Evolutionary conservation across 2,329 filamentous ascomycete species (phyloP).

Genomic region (Colletotrichum sp.): DNA sequence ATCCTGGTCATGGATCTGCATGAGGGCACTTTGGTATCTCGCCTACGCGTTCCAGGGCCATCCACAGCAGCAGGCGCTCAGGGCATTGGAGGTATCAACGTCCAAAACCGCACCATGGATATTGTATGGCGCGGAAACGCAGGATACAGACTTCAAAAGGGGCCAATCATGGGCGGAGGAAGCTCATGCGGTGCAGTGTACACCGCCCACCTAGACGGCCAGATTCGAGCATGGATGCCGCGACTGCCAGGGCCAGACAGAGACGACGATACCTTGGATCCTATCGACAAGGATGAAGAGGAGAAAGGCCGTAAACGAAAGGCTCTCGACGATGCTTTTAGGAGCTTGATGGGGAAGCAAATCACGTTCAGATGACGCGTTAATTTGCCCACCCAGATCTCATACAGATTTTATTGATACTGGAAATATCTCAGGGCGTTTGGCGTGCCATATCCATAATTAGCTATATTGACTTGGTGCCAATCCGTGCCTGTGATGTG

Average conservation of each 20-base stretch:
- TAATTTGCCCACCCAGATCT: background rate
- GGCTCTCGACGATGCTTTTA: conserved; percentile 80
- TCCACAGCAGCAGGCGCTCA: conserved; percentile 49
- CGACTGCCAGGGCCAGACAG: conserved; percentile 56
- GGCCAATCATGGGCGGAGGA: conserved; percentile 64
- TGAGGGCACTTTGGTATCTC: conserved; percentile 74
- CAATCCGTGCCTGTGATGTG: background rate
- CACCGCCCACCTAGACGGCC: conserved; percentile 84
- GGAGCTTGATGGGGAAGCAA: conserved; percentile 74
- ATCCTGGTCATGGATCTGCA: conserved; percentile 82
- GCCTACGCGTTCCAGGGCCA: conserved; percentile 70
- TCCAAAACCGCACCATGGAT: conserved; percentile 72
- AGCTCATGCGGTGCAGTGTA: conserved; percentile 67
- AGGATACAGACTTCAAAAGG: conserved; percentile 62
- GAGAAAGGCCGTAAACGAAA: conserved; percentile 70
- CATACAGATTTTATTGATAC: background rate
- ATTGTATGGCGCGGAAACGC: conserved; percentile 74
- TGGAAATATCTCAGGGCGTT: background rate
- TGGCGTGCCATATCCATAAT: background rate
- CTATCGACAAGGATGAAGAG: conserved; percentile 42
- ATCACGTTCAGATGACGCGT: conserved; percentile 60
- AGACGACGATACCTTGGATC: conserved; percentile 50
- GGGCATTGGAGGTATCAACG: conserved; percentile 59
- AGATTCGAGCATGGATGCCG: conserved; percentile 81
- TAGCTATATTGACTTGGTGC: background rate